These are phyloP conservation scores for Leptomonas pyrrhocoris DNA, from an alignment of 208 protist genomes.

Conservation along the genomic window DNA sequence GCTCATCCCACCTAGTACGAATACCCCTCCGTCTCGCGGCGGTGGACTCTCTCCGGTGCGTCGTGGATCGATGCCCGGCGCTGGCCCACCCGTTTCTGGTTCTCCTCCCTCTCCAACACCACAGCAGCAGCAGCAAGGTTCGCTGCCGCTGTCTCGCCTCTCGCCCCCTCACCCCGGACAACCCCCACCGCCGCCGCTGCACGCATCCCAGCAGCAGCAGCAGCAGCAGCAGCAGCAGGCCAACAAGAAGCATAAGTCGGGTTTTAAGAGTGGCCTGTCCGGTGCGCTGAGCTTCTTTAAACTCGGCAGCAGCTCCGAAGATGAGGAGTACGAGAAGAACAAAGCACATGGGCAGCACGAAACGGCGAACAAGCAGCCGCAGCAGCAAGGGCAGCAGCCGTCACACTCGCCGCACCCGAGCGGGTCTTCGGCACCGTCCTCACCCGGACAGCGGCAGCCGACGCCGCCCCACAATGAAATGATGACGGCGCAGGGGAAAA, in stretches of 20 bases:
- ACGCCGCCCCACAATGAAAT: not conserved
- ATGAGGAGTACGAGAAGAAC: not conserved
- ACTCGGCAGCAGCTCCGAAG: conserved; percentile 1
- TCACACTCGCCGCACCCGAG: not conserved
- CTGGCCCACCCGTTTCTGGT: too few species aligned
- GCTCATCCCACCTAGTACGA: too few species aligned
- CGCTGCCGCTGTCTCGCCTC: conserved; percentile 1
- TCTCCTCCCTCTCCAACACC: not conserved
- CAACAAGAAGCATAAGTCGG: conserved; percentile 12
- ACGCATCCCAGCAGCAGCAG: too few species aligned
- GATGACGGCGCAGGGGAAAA: conserved; percentile 17
- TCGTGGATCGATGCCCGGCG: not conserved
- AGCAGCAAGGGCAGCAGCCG: conserved; percentile 9
- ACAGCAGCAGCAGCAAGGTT: conserved; percentile 2
- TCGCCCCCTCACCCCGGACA: not conserved
- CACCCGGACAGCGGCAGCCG: not conserved
- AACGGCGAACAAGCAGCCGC: too few species aligned
- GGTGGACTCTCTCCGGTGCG: not conserved
- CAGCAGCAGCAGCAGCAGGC: not conserved
- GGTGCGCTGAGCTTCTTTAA: conserved; percentile 16
- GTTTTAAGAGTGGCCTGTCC: not conserved
- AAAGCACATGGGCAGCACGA: too few species aligned
- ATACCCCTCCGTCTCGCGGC: too few species aligned
- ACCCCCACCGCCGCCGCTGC: not conserved
- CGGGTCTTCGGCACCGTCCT: not conserved